A percentile compares a stretch with the other conserved stretches of the same genome.
phyloP scores from a whole-genome alignment of 768 basidiomycete genomes.

The Mycena capillaripes region DNA sequence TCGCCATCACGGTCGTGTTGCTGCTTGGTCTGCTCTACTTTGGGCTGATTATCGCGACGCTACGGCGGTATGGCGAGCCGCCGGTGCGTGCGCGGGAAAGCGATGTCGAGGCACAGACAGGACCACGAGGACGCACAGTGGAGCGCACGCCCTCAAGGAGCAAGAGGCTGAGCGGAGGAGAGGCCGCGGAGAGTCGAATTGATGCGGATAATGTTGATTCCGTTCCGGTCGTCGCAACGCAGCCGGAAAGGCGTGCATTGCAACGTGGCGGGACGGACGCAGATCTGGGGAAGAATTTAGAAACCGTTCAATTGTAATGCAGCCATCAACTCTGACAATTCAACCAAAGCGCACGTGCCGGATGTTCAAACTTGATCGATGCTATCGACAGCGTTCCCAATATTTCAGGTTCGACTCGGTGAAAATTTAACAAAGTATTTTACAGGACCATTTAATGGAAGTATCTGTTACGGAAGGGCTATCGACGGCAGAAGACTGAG shows the following conservation, averaged over 20 bases:
- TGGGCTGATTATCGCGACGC: conserved; percentile 69
- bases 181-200: neutral
- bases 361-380: neutral
- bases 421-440: neutral
- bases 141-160: conserved; percentile 12
- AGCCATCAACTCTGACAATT: neutral
- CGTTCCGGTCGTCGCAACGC: neutral
- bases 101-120: conserved; percentile 22
- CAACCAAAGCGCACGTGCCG: conserved; percentile 4
- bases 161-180: neutral
- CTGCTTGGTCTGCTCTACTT: conserved; percentile 74
- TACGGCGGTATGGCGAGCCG: conserved; percentile 67
- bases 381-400: neutral
- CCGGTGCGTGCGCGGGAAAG: neutral
- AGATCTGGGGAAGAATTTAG: neutral
- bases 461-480: neutral
- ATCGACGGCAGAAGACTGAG: neutral
- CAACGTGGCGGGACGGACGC: neutral
- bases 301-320: neutral
- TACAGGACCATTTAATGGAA: neutral
- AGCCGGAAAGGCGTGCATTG: neutral
- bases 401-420: neutral
- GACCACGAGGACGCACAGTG: conserved; percentile 13
- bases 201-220: neutral
- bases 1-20: conserved; percentile 68